A percentile compares a stretch with the other conserved stretches of the same genome.
phyloP scores from a whole-genome alignment of 768 basidiomycete species.

The Coprinopsis marcescibilis region DNA sequence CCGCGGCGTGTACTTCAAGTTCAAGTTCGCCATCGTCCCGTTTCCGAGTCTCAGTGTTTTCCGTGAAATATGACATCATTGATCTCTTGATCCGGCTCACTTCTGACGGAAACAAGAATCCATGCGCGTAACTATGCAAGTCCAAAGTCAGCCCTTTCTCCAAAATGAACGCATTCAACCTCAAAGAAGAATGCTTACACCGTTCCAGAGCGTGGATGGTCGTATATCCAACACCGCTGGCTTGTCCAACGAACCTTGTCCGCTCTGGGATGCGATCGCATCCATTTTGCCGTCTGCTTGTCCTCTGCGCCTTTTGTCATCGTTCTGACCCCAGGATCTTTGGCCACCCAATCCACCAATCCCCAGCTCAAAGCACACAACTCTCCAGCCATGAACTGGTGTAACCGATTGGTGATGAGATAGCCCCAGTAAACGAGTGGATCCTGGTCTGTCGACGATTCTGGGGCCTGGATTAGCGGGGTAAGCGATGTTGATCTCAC shows the following conservation, averaged over 20 bases:
- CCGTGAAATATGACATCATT: constrained; percentile 49
- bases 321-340: constrained; percentile 59
- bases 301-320: constrained; percentile 83
- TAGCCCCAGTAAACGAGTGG: constrained; percentile 87
- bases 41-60: constrained; percentile 33
- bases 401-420: constrained; percentile 81
- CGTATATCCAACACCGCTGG: constrained; percentile 97
- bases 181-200: constrained; percentile 50
- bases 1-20: neutral
- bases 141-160: neutral
- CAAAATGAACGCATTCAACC: too few species aligned
- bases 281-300: constrained; percentile 91
- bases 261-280: constrained; percentile 76
- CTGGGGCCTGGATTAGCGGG: too few species aligned
- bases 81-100: constrained; percentile 59
- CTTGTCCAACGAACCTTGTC: constrained; percentile 81
- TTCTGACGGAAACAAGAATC: constrained; percentile 91
- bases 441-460: constrained; percentile 33
- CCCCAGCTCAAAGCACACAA: constrained; percentile 87
- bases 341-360: constrained; percentile 83
- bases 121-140: constrained; percentile 74
- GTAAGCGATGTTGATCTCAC: too few species aligned
- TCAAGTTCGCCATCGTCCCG: constrained; percentile 17
- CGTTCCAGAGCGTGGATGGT: constrained; percentile 90
- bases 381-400: constrained; percentile 94